Conservation (phyloP, 345 rosid species). For the Excoecaria cochinchinensis region DNA sequence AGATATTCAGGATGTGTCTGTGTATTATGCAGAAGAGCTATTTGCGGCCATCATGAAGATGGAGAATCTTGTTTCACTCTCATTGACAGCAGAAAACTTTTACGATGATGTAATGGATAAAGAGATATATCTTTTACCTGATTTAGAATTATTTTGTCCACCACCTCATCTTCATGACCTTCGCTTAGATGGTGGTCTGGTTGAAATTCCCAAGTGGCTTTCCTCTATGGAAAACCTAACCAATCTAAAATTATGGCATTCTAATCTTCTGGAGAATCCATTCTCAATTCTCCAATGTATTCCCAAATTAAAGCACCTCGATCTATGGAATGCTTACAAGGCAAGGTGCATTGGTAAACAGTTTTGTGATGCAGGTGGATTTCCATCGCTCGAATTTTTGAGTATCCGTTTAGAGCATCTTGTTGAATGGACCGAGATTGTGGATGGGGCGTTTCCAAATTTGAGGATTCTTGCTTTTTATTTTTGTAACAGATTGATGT, state of each 20-base stretch:
- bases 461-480: not conserved
- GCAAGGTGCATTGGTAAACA: constrained; percentile 11
- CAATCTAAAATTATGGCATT: too few species aligned
- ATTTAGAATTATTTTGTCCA: constrained; percentile 1
- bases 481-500: not conserved
- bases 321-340: not conserved
- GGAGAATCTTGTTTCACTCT: constrained; percentile 1
- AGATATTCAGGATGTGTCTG: not conserved
- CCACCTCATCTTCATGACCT: constrained; percentile 10
- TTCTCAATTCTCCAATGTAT: not conserved
- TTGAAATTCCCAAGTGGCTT: constrained; percentile 2
- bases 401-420: not conserved
- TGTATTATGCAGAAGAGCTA: not conserved
- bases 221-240: constrained; percentile 2
- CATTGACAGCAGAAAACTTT: not conserved
- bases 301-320: constrained; percentile 6
- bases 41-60: not conserved
- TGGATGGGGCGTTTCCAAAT: not conserved
- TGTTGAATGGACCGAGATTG: not conserved
- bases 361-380: constrained; percentile 14
- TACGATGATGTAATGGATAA: too few species aligned
- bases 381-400: constrained; percentile 2
- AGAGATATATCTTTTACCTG: not conserved
- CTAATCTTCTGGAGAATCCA: not conserved
- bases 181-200: not conserved